A percentile compares a stretch with the other conserved stretches of the same genome.
Evolutionary conservation across 75 land plant genomes (phyloP).

Genomic region (Ceratopteris richardii): DNA sequence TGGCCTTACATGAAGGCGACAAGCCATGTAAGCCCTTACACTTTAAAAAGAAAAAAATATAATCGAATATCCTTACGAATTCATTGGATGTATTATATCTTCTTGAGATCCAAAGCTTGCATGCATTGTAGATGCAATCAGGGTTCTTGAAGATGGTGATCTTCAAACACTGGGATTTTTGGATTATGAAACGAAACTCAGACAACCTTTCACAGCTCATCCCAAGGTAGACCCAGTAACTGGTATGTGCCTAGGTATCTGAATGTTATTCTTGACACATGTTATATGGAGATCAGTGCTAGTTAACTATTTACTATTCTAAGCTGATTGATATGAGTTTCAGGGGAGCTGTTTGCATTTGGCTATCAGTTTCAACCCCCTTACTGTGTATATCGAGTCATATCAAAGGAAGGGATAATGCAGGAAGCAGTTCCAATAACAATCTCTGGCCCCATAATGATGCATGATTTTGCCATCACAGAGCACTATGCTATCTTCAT

Average conservation of each 20-base stretch:
- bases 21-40: conserved; percentile 73
- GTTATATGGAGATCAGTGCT: too few relatives aligned
- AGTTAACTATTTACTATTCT: too few relatives aligned
- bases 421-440: conserved; percentile 33
- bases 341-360: conserved; percentile 38
- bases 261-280: too few relatives aligned
- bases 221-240: conserved; percentile 42
- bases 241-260: conserved; percentile 15
- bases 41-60: too few relatives aligned
- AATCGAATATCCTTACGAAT: too few relatives aligned
- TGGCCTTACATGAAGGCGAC: conserved; percentile 76
- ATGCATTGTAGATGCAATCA: conserved; percentile 20
- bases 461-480: conserved; percentile 44
- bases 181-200: conserved; percentile 21
- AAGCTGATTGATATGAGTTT: too few relatives aligned
- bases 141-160: conserved; percentile 36
- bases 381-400: conserved; percentile 21
- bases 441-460: conserved; percentile 20
- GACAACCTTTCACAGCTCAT: conserved; percentile 23
- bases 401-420: conserved; percentile 34
- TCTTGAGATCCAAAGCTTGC: too few relatives aligned
- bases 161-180: conserved; percentile 25
- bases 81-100: too few relatives aligned
- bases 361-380: conserved; percentile 16
- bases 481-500: conserved; percentile 41